Percentiles rank a stretch among this genome's conserved stretches.
phyloP scores from a whole-genome alignment of 1,284 basidiomycete genomes.

The Leccinum griseonigrum region DNA sequence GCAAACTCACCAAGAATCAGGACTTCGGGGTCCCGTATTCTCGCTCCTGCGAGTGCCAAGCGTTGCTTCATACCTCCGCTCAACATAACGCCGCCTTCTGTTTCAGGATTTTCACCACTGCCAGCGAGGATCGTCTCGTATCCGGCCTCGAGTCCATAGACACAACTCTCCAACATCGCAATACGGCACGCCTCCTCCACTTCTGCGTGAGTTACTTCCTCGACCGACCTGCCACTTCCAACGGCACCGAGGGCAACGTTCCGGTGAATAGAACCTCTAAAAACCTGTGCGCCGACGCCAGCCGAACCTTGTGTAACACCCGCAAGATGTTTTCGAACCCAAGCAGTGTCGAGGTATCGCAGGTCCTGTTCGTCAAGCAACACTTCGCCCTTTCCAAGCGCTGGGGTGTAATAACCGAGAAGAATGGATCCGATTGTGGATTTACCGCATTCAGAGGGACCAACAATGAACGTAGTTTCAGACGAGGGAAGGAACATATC shows the following conservation, averaged over 20 bases:
- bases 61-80: slow-evolving; percentile 95
- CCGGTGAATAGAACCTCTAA: slow-evolving; percentile 68
- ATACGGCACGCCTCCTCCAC: slow-evolving; percentile 82
- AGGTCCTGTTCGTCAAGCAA: slow-evolving; percentile 84
- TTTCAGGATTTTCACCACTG: slow-evolving; percentile 43
- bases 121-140: slow-evolving; percentile 76
- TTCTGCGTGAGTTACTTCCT: slow-evolving; percentile 61
- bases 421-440: slow-evolving; percentile 78
- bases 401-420: slow-evolving; percentile 73
- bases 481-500: slow-evolving; percentile 63
- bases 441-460: slow-evolving; percentile 79
- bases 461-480: slow-evolving; percentile 81
- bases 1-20: slow-evolving; percentile 80
- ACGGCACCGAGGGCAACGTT: slow-evolving; percentile 83
- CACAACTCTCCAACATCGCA: slow-evolving; percentile 88
- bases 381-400: slow-evolving; percentile 51
- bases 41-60: slow-evolving; percentile 87
- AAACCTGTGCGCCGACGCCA: slow-evolving; percentile 29
- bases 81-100: slow-evolving; percentile 64
- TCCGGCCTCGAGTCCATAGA: slow-evolving; percentile 78
- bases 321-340: slow-evolving; percentile 71
- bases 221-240: slow-evolving; percentile 38
- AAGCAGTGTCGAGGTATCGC: slow-evolving; percentile 72
- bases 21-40: slow-evolving; percentile 84
- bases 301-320: slow-evolving; percentile 72